A percentile compares a stretch with the other conserved stretches of the same genome.
Evolutionary conservation across 768 basidiomycete genomes (phyloP).

Genomic region (Sporobolomyces roseus): DNA sequence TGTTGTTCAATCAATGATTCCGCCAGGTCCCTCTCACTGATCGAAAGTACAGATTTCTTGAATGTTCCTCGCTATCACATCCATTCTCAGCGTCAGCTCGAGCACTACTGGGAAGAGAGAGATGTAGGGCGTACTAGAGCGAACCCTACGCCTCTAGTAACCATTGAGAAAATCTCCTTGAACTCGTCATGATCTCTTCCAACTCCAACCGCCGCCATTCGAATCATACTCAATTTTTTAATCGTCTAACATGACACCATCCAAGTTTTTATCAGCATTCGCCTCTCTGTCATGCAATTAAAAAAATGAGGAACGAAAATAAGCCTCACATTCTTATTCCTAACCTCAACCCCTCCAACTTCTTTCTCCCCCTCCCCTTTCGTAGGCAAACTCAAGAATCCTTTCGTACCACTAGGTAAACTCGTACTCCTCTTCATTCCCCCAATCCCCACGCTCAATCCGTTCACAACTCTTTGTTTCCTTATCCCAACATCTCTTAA

Average conservation of each 20-base stretch:
- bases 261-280: background rate
- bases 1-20: slow-evolving; percentile 18
- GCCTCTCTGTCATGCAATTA: background rate
- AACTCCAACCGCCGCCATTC: slow-evolving; percentile 6
- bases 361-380: background rate
- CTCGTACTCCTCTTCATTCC: slow-evolving; percentile 26
- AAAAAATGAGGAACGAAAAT: background rate
- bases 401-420: slow-evolving; percentile 19
- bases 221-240: slow-evolving; percentile 14
- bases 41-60: background rate
- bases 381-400: background rate
- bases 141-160: slow-evolving; percentile 29
- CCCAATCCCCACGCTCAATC: background rate
- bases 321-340: slow-evolving; percentile 33
- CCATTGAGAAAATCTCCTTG: slow-evolving; percentile 25
- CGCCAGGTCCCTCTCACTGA: background rate
- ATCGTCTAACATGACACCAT: slow-evolving; percentile 7
- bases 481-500: slow-evolving; percentile 10
- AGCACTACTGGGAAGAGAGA: background rate
- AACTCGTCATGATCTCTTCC: slow-evolving; percentile 21
- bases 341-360: slow-evolving; percentile 2
- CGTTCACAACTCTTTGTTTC: background rate
- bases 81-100: background rate
- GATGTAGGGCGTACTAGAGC: slow-evolving; percentile 15
- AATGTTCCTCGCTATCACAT: slow-evolving; percentile 4